Conservation (phyloP, 768 basidiomycete genomes). For the Mrakia hoshinonis region DNA sequence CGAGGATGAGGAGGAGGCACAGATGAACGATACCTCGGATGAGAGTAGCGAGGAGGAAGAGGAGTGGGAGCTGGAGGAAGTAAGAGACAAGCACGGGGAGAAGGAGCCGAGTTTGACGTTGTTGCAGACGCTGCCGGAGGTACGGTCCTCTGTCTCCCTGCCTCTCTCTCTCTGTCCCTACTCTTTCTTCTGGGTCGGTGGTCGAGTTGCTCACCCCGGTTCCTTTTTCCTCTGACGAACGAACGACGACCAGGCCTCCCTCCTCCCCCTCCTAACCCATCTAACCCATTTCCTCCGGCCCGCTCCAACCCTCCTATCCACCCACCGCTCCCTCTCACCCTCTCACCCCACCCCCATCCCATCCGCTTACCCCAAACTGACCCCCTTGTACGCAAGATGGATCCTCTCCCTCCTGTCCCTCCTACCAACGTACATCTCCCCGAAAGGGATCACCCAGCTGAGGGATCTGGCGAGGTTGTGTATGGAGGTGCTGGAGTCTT, state of each 20-base stretch:
- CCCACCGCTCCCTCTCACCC: background rate
- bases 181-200: background rate
- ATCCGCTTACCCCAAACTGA: background rate
- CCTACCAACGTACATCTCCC: background rate
- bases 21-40: background rate
- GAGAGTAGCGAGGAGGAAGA: conserved; percentile 5
- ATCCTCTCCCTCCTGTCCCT: conserved; percentile 12
- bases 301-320: background rate
- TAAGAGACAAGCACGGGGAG: background rate
- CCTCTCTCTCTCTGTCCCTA: background rate
- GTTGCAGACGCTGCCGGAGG: conserved; percentile 8
- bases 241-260: background rate
- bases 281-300: background rate
- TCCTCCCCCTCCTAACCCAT: conserved; percentile 2
- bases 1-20: background rate
- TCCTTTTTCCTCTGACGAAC: background rate
- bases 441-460: background rate
- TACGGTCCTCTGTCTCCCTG: too few species aligned
- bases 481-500: background rate
- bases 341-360: background rate
- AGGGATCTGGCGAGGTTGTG: background rate
- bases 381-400: background rate
- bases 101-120: conserved; percentile 13
- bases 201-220: too few species aligned
- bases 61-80: background rate